Evolutionary conservation across 2,329 filamentous ascomycete genomes (phyloP).

Genomic region (Fusarium sp.): DNA sequence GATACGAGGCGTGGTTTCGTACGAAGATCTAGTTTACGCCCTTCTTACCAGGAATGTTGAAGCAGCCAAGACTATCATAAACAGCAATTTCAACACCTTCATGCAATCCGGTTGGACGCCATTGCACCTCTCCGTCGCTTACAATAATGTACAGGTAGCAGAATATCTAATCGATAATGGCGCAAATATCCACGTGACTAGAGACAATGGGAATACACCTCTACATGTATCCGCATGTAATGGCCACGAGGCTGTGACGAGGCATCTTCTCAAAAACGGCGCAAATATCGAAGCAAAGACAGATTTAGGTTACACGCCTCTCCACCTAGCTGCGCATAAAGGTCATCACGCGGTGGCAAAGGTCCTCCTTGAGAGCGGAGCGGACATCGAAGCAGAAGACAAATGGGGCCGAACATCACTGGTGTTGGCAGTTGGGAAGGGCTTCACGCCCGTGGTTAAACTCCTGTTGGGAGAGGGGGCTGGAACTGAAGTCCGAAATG

Average conservation of each 20-base stretch:
- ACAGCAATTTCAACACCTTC: background rate
- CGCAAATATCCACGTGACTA: background rate
- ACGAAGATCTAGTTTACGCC: background rate
- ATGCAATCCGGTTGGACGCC: background rate
- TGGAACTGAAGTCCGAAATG: background rate
- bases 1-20: background rate
- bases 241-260: background rate
- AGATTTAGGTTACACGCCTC: background rate
- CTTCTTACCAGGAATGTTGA: background rate
- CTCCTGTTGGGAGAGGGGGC: background rate
- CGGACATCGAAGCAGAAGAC: background rate
- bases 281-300: background rate
- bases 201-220: background rate
- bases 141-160: background rate
- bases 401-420: fast-evolving
- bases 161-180: background rate
- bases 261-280: background rate
- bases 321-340: background rate
- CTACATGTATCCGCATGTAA: background rate
- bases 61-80: background rate
- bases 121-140: background rate
- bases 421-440: background rate
- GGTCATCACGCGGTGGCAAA: background rate
- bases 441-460: background rate
- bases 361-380: background rate